Evolutionary conservation across 345 rosid genomes (phyloP).

Genomic region (Trapa bicornis): DNA sequence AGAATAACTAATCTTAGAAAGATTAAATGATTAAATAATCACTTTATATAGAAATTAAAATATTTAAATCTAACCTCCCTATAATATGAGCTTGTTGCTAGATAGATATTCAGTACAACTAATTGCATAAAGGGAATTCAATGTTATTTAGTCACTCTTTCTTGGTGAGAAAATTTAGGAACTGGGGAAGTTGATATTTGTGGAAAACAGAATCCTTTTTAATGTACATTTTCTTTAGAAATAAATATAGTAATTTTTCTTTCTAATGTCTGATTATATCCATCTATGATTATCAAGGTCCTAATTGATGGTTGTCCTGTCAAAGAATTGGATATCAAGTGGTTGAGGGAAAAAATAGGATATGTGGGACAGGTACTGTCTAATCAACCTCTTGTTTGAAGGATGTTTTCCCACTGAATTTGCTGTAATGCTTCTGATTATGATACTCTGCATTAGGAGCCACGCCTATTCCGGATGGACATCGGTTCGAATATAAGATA

Average conservation of each 20-base stretch:
- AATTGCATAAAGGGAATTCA: background rate
- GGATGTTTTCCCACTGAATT: background rate
- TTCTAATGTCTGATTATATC: background rate
- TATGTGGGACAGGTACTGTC: conserved; percentile 73
- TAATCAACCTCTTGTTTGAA: background rate
- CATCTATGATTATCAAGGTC: conserved; percentile 31
- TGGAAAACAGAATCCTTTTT: background rate
- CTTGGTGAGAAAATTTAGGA: background rate
- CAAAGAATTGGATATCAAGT: conserved; percentile 66
- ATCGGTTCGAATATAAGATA: conserved; percentile 78
- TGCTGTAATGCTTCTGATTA: background rate
- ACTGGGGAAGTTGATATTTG: background rate
- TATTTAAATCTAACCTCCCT: background rate
- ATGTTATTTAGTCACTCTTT: background rate
- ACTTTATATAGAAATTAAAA: too few species aligned
- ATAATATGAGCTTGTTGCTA: background rate
- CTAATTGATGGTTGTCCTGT: conserved; percentile 72
- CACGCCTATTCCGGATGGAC: conserved; percentile 84
- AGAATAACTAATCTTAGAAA: background rate
- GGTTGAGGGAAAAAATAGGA: conserved; percentile 84
- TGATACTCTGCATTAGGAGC: conserved; percentile 41
- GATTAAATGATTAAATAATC: background rate
- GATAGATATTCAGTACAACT: background rate
- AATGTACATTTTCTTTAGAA: background rate
- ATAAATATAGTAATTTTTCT: background rate